Evolutionary conservation across 192 early-diverging fungal genomes (phyloP).

Genomic region (Phycomyces nitens): DNA sequence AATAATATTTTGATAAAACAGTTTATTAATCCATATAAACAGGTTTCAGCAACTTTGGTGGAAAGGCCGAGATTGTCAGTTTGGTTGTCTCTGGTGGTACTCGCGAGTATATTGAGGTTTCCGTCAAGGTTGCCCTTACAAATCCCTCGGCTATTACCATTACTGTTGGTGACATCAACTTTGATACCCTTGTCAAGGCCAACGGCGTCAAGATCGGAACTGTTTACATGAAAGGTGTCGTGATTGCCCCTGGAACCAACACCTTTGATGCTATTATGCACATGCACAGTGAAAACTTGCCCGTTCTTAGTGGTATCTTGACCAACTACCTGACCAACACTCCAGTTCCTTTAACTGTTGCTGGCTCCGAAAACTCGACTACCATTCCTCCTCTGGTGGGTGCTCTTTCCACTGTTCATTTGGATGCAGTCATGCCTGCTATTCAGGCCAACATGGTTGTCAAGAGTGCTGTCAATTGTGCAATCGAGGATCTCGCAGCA

Average conservation of each 20-base stretch:
- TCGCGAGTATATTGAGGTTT: slow-evolving; percentile 40
- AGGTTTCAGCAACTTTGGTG: slow-evolving; percentile 32
- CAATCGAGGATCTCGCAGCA: background rate
- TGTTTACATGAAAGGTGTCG: slow-evolving; percentile 35
- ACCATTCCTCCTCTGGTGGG: slow-evolving; percentile 37
- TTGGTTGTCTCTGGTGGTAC: slow-evolving; percentile 30
- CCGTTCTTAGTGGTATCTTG: too few species aligned
- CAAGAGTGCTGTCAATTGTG: slow-evolving; percentile 18
- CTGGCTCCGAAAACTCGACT: slow-evolving; percentile 39
- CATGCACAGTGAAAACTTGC: slow-evolving; percentile 20
- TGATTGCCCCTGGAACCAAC: slow-evolving; percentile 43
- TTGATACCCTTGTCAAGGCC: slow-evolving; percentile 32
- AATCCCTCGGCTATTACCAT: slow-evolving; percentile 55
- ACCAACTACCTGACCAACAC: slow-evolving; percentile 39
- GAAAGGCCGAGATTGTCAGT: slow-evolving; percentile 13
- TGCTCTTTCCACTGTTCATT: slow-evolving; percentile 40
- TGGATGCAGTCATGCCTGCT: slow-evolving; percentile 40
- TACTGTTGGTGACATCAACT: slow-evolving; percentile 40
- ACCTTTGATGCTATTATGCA: slow-evolving; percentile 35
- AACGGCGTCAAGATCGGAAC: slow-evolving; percentile 38
- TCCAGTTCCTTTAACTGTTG: slow-evolving; percentile 34
- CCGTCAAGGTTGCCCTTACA: slow-evolving; percentile 37
- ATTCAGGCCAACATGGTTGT: slow-evolving; percentile 38
- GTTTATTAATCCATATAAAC: too few species aligned
- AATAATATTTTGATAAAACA: too few species aligned